These are phyloP conservation scores for Cetraspora pellucida DNA, from an alignment of 192 early-diverging fungal genomes.

Conservation along the genomic window DNA sequence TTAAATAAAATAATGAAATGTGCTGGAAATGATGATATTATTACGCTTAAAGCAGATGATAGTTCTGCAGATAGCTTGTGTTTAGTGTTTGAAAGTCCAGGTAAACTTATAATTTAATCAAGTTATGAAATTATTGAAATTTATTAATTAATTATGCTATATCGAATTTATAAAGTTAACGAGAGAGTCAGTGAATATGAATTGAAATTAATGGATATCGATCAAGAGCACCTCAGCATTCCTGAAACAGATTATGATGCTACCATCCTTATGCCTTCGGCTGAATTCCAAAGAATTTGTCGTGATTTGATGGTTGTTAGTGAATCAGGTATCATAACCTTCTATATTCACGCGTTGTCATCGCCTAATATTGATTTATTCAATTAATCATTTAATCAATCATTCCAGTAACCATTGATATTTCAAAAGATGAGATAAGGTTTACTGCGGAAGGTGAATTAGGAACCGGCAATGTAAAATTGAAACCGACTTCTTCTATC, in stretches of 20 bases:
- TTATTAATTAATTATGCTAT: background rate
- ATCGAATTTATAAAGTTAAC: constrained; percentile 39
- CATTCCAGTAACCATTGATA: constrained; percentile 74
- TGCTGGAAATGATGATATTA: constrained; percentile 86
- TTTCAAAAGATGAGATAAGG: constrained; percentile 91
- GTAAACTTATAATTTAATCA: constrained; percentile 36
- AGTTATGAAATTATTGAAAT: background rate
- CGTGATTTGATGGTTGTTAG: constrained; percentile 82
- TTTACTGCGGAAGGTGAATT: constrained; percentile 88
- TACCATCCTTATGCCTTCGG: constrained; percentile 82
- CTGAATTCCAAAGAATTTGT: constrained; percentile 91
- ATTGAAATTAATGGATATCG: constrained; percentile 98
- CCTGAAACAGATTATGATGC: constrained; percentile 94
- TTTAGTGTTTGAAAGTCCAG: constrained; percentile 74
- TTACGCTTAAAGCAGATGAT: constrained; percentile 91
- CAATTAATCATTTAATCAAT: constrained; percentile 21
- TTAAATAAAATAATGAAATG: constrained; percentile 94
- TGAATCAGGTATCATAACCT: constrained; percentile 69
- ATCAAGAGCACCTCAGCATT: constrained; percentile 92
- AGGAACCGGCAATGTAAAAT: constrained; percentile 78
- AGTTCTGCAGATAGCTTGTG: constrained; percentile 74
- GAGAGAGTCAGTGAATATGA: constrained; percentile 89
- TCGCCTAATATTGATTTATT: background rate
- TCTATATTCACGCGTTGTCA: background rate
- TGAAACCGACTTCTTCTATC: constrained; percentile 75